Conservation (phyloP, 73 alveolate species). For the Halteria grandinella region DNA sequence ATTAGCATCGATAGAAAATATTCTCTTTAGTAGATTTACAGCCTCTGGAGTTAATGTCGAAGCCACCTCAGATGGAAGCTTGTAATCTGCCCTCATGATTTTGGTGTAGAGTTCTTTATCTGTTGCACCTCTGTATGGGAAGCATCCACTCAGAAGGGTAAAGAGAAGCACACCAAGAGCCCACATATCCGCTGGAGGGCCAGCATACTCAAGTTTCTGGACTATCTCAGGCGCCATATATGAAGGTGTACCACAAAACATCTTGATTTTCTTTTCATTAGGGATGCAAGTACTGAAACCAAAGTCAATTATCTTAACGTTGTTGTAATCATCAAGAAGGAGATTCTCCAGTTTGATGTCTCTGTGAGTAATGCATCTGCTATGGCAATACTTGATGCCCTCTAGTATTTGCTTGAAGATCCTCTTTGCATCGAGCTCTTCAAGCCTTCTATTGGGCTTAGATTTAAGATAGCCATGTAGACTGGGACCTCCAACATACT, state of each 20-base stretch:
- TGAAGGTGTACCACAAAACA: conserved; percentile 85
- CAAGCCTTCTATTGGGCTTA: conserved; percentile 76
- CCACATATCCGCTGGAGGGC: conserved; percentile 86
- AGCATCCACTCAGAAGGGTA: conserved; percentile 75
- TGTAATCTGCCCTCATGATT: conserved; percentile 66
- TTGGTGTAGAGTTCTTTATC: conserved; percentile 75
- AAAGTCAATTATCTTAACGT: conserved; percentile 74
- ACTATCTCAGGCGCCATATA: conserved; percentile 90
- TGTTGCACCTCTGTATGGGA: conserved; percentile 78
- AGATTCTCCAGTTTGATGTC: conserved; percentile 90
- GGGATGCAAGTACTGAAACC: conserved; percentile 80
- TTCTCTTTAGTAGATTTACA: conserved; percentile 36
- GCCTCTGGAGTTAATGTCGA: conserved; percentile 37
- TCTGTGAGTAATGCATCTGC: conserved; percentile 84
- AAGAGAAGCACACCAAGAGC: conserved; percentile 78
- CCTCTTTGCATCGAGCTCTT: conserved; percentile 80
- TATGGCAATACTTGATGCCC: conserved; percentile 86
- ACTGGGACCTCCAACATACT: conserved; percentile 86
- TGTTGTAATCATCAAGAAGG: conserved; percentile 69
- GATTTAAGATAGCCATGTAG: conserved; percentile 78
- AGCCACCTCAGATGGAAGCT: conserved; percentile 47
- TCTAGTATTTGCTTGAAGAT: conserved; percentile 76
- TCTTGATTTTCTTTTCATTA: conserved; percentile 71
- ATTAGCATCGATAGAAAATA: conserved; percentile 66
- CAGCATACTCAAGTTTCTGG: conserved; percentile 71